Percentiles rank a stretch among this genome's conserved stretches.
Evolutionary conservation across 345 rosid genomes (phyloP).

Genomic region (Arabidopsis thaliana): TAIR10.1 NC_003076.8:1123001-1123500

Average conservation of each 20-base stretch:
- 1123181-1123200: constrained; percentile 96
- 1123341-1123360: constrained; percentile 8
- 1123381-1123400: constrained; percentile 4
- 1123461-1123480: constrained; percentile 79
- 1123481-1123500: constrained; percentile 99
- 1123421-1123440: background rate
- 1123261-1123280: constrained; percentile 7
- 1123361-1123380: background rate
- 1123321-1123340: background rate
- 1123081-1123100: constrained; percentile 66
- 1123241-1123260: constrained; percentile 85
- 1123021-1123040: constrained; percentile 22
- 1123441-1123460: constrained; percentile 27
- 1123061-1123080: constrained; percentile 15
- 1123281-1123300: constrained; percentile 3
- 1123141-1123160: constrained; percentile 98
- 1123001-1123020: constrained; percentile 27
- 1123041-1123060: constrained; percentile 23
- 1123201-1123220: constrained; percentile 78
- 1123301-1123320: background rate
- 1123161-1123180: constrained; percentile 93
- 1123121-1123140: constrained; percentile 94
- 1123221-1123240: constrained; percentile 62
- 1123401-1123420: background rate
- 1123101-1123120: constrained; percentile 97